These are phyloP conservation scores for Leccinum subgranulosum DNA, from an alignment of 768 basidiomycete genomes.

Conservation along the genomic window DNA sequence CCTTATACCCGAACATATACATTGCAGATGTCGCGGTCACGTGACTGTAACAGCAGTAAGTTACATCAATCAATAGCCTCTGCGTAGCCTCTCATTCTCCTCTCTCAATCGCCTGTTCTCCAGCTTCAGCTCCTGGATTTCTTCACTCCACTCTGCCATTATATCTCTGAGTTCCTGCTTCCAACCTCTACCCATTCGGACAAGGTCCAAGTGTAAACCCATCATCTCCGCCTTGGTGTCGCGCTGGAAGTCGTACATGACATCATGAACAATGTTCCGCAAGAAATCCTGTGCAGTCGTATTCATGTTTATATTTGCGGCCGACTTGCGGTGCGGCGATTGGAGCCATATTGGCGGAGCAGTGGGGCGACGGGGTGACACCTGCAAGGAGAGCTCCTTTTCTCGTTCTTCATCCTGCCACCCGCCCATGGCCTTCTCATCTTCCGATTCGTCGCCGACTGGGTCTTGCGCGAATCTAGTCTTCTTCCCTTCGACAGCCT, in stretches of 20 bases:
- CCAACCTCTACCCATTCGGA: constrained; percentile 70
- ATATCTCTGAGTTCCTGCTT: constrained; percentile 57
- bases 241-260: constrained; percentile 68
- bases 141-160: constrained; percentile 61
- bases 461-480: constrained; percentile 41
- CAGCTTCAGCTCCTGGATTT: constrained; percentile 44
- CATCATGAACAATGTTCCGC: constrained; percentile 63
- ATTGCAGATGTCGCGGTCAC: constrained; percentile 9
- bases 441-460: constrained; percentile 12
- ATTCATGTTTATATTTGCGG: constrained; percentile 25
- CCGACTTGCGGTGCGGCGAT: constrained; percentile 37
- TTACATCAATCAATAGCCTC: constrained; percentile 34
- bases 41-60: constrained; percentile 3
- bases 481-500: constrained; percentile 32
- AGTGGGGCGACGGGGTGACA: constrained; percentile 51
- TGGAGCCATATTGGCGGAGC: constrained; percentile 36
- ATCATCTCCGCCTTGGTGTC: constrained; percentile 71
- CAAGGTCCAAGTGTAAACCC: constrained; percentile 69
- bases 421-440: constrained; percentile 3
- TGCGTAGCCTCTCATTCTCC: constrained; percentile 61
- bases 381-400: constrained; percentile 48
- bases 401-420: constrained; percentile 20
- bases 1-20: not conserved
- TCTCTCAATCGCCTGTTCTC: constrained; percentile 56
- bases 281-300: constrained; percentile 53